Evolutionary conservation across 2,329 filamentous ascomycete genomes (phyloP).

Genomic region (Epichloe bromicola): DNA sequence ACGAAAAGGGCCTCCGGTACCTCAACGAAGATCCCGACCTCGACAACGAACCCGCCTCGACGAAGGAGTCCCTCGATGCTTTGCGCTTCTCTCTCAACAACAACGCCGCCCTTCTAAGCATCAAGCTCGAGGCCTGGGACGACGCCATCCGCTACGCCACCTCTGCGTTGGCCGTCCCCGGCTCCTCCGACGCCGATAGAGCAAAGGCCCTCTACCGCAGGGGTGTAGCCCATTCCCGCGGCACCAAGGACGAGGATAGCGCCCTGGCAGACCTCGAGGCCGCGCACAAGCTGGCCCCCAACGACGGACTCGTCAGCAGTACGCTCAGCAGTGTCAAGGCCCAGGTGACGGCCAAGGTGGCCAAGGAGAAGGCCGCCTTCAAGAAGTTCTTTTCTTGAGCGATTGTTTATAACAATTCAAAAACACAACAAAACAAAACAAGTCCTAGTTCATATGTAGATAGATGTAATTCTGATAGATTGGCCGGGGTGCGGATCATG

Average conservation of each 20-base stretch:
- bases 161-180: conserved; percentile 56
- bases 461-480: neutral
- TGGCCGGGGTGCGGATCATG: neutral
- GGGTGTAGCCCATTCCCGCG: conserved; percentile 56
- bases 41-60: conserved; percentile 57
- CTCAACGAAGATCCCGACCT: conserved; percentile 70
- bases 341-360: conserved; percentile 55
- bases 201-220: conserved; percentile 84
- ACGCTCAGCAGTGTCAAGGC: conserved; percentile 73
- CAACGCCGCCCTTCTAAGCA: conserved; percentile 75
- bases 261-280: conserved; percentile 64
- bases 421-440: neutral
- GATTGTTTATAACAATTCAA: too few species aligned
- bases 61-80: conserved; percentile 52
- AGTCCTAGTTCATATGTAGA: neutral
- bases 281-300: conserved; percentile 62
- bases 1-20: conserved; percentile 85
- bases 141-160: conserved; percentile 59
- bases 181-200: conserved; percentile 60
- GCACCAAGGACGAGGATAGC: conserved; percentile 69
- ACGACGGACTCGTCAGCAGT: conserved; percentile 59
- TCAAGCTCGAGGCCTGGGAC: conserved; percentile 62
- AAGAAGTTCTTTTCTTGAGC: conserved; percentile 69
- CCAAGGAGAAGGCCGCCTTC: conserved; percentile 86
- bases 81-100: conserved; percentile 78